Evolutionary conservation across 164 flowering plant species (phyloP), one percentile per base, ranked within the genome.

Genomic region (Chimonanthus praecox): DNA sequence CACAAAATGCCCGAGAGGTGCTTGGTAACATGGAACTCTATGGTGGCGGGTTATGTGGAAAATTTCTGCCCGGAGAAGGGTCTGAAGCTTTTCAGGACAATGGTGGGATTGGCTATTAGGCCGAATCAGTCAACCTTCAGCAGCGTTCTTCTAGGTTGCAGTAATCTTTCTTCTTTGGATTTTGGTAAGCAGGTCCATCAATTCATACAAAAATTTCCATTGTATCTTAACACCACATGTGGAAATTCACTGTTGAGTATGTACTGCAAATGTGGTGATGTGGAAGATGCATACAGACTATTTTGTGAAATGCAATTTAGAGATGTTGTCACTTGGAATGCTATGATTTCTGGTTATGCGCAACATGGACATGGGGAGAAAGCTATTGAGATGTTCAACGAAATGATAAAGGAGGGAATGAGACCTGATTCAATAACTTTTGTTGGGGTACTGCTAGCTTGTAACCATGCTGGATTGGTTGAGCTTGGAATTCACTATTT

Each of bases 11-110:
- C 50, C 7, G 71, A 75, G n/a, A 80, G 69, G 48, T 51, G 67
- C 72, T 80, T 80, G n/a, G 69, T 81, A 61, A 78, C 80, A 49
- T 81, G 83, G 83, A 81, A 80, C 18, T 75, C 71, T 78, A 71
- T 81, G 79, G 4, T 79, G 81, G n/a, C 72, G 76, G 21, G 74
- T 76, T 58, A 79, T 74, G 50, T 66, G 76, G 45, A 79, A 81
- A 45, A 60, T 71, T 47, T 58, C 66, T 54, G 48, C 8, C 33
- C 33, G 33, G 33, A 33, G 4, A 71, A 78, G n/a, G 83, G 79
- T 11, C 65, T 81, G 8, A 68, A 67, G 60, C 69, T 76, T 50
- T 78, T 78, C 54, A 76, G 72, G 58, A 72, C 61, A 48, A 74
- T 81, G 83, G 67, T 58, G 47, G 49, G 47, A 11, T 74, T 60